phyloP scores from a whole-genome alignment of 306 rosid genomes.

The Quercus engelmannii region DNA sequence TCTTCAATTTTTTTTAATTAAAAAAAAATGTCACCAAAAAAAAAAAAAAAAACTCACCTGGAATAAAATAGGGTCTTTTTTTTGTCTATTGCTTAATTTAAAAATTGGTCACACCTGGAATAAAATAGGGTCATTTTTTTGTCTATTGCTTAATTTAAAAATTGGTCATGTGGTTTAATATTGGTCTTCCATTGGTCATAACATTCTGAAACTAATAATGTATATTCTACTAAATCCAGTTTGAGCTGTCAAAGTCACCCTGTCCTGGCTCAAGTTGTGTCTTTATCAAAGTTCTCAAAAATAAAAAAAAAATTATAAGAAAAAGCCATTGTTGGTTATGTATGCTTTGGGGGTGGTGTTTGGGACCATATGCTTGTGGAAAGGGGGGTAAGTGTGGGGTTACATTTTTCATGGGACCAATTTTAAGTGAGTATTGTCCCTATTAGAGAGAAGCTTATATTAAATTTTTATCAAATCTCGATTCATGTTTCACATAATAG shows the following conservation, averaged over 20 bases:
- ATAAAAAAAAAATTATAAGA: background rate
- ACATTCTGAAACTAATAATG: background rate
- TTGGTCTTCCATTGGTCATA: background rate
- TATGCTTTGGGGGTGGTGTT: conserved; percentile 4
- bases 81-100: background rate
- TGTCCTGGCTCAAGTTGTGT: conserved; percentile 7
- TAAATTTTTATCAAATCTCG: background rate
- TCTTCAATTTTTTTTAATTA: background rate
- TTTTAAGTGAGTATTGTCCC: background rate
- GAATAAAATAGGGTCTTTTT: conserved; percentile 17
- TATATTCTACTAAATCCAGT: background rate
- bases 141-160: background rate
- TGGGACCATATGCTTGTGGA: conserved; percentile 23
- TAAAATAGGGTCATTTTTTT: conserved; percentile 9
- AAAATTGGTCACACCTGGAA: conserved; percentile 16
- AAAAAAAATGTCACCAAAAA: background rate
- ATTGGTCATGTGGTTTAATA: background rate
- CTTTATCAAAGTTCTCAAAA: conserved; percentile 21
- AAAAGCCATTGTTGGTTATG: background rate
- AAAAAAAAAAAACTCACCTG: conserved; percentile 17
- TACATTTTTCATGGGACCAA: background rate
- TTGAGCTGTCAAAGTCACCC: conserved; percentile 24
- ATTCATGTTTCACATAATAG: background rate
- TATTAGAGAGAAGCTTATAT: background rate
- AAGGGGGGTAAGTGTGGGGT: background rate